A percentile compares a stretch with the other conserved stretches of the same genome.
Evolutionary conservation across 2,329 filamentous ascomycete species (phyloP).

Genomic region (Fusarium phyllophilum): DNA sequence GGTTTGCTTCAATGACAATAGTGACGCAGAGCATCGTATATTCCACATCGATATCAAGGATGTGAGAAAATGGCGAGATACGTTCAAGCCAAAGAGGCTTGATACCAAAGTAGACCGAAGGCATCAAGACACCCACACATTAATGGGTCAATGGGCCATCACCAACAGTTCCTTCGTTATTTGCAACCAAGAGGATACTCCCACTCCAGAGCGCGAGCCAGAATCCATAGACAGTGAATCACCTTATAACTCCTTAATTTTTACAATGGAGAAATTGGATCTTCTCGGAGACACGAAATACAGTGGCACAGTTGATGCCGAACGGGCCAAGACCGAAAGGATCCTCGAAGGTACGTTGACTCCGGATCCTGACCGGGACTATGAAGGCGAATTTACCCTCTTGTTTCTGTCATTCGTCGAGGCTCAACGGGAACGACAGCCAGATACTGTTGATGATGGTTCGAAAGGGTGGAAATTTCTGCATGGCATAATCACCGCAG

Average conservation of each 20-base stretch:
- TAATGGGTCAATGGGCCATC: not conserved
- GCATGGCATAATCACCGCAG: slow-evolving; percentile 6
- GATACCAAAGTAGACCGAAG: not conserved
- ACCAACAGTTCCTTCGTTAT: not conserved
- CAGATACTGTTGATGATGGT: not conserved
- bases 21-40: not conserved
- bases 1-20: not conserved
- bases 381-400: not conserved
- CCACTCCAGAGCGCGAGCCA: not conserved
- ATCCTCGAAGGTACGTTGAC: slow-evolving; percentile 23
- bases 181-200: not conserved
- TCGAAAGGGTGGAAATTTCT: slow-evolving; percentile 25
- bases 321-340: slow-evolving; percentile 4
- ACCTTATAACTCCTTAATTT: not conserved
- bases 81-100: not conserved
- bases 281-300: not conserved
- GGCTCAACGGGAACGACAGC: not conserved
- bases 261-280: not conserved
- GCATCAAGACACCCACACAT: not conserved
- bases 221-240: not conserved
- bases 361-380: slow-evolving; percentile 8
- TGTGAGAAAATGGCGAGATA: slow-evolving; percentile 11
- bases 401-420: not conserved
- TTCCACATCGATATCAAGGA: slow-evolving; percentile 15
- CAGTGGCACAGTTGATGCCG: not conserved